These are phyloP conservation scores for Solanum sejunctum DNA, from an alignment of 257 asterid species.

Conservation along the genomic window DNA sequence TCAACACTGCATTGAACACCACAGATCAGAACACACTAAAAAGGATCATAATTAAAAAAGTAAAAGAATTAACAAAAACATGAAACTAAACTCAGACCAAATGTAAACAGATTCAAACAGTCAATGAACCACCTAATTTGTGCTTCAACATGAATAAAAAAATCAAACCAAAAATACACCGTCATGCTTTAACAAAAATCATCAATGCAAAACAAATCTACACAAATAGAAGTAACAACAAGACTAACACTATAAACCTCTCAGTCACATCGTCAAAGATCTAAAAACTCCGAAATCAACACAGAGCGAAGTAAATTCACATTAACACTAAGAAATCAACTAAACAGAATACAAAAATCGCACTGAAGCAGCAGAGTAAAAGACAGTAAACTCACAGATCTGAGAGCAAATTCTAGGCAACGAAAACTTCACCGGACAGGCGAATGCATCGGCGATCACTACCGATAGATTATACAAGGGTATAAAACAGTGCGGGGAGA, in stretches of 20 bases:
- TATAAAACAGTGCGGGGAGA: not conserved
- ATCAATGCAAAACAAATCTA: not conserved
- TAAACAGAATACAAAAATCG: not conserved
- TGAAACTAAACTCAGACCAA: not conserved
- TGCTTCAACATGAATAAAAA: not conserved
- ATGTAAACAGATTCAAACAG: not conserved
- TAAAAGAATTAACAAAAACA: not conserved
- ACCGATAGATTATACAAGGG: not conserved
- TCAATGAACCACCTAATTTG: not conserved
- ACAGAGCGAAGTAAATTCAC: not conserved
- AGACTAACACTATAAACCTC: not conserved
- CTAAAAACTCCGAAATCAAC: not conserved
- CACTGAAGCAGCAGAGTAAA: not conserved
- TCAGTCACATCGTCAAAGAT: not conserved
- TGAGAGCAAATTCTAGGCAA: slow-evolving; percentile 10
- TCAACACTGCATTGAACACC: not conserved
- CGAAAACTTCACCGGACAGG: slow-evolving; percentile 14
- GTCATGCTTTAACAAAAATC: not conserved
- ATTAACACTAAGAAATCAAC: not conserved
- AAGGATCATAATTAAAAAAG: not conserved
- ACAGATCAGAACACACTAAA: not conserved
- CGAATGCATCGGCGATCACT: slow-evolving; percentile 6
- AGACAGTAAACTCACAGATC: slow-evolving; percentile 16
- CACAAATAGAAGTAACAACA: not conserved
- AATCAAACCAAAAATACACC: not conserved